Base-by-base conservation (phyloP, 495 filamentous ascomycete species). In the Chaetomium tenue region DNA sequence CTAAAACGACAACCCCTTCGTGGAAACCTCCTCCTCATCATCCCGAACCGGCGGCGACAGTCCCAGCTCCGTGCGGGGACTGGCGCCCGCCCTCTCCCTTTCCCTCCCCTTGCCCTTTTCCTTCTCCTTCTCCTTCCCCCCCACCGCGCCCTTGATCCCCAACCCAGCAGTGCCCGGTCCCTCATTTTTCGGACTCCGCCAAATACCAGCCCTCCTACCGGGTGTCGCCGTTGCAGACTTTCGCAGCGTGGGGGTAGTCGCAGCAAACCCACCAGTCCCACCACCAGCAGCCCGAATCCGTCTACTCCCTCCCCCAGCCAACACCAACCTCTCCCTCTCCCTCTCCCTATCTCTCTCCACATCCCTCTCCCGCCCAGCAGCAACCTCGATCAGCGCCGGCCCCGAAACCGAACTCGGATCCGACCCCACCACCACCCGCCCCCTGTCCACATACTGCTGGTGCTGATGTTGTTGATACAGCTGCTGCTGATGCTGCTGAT, bases 1-100 rank as follows among this genome's bases (percentile, higher is more conserved):
- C 65, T 68, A 78, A 15, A 77, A 54, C 9, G 76, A 78, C 53
- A 73, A 69, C 55, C 72, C 74, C 47, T 66, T 69, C 56, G 61
- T 68, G 57, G 28, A 68, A 58, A 7, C 63, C 52, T 15, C 26
- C 61, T 58, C 1, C 26, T 68, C 65, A 23, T 64, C 67, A n/a
- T 71, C 68, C 11, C 62, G 72, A 58, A 3, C 33, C 6, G 9
- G 33, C 33, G 40, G n/a, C 25, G 42, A 40, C 25, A 39, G 1
- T 0, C 60, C 59, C 47, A 1, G 30, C 23, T 26, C 50, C 48
- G 5, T 48, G 22, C 42, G 15, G 16, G 25, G 44, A 50, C 42
- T 50, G 18, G 20, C 33, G 11, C n/a, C 30, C 59, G 5, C 18
- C 37, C 33, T 25, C 58, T 13, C 48, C 18, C 51, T 3, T 13